Percentiles rank a stretch among this genome's conserved stretches.
Evolutionary conservation across 805 yeast species (phyloP).

Genomic region (Candida chilensis): DNA sequence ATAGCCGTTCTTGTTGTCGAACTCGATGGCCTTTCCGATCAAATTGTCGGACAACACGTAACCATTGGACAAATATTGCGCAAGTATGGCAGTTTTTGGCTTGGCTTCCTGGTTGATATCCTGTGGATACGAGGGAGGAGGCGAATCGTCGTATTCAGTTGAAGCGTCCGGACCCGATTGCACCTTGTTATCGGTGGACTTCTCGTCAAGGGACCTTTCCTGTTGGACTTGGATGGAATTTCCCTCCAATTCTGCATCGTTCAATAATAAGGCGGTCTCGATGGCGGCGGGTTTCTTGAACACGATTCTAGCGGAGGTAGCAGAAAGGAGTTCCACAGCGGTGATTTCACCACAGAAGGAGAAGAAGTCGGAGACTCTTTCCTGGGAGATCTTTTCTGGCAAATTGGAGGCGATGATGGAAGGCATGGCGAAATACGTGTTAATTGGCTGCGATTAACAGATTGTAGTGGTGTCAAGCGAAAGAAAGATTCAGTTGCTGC

Average conservation of each 20-base stretch:
- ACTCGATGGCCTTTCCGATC: constrained; percentile 48
- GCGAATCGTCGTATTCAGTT: constrained; percentile 6
- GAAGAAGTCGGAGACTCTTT: constrained; percentile 57
- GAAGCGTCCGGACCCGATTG: constrained; percentile 5
- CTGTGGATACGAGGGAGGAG: constrained; percentile 6
- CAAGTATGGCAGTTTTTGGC: constrained; percentile 68
- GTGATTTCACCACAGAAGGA: constrained; percentile 60
- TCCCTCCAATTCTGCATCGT: constrained; percentile 69
- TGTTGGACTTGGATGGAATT: constrained; percentile 38
- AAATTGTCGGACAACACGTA: constrained; percentile 57
- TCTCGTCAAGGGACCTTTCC: constrained; percentile 3
- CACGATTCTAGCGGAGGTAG: constrained; percentile 29
- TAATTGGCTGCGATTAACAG: background rate
- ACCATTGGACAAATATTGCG: constrained; percentile 70
- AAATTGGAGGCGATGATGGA: constrained; percentile 49
- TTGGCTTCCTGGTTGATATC: constrained; percentile 69
- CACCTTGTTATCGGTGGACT: constrained; percentile 1
- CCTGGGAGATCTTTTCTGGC: constrained; percentile 36
- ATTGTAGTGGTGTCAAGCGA: background rate
- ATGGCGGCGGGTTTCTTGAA: constrained; percentile 56
- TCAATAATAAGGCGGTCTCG: constrained; percentile 58
- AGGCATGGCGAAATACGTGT: constrained; percentile 18
- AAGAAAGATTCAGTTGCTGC: background rate
- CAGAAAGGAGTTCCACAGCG: background rate
- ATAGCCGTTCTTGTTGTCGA: constrained; percentile 59